Evolutionary conservation across 169 alveolate species (phyloP).

Genomic region (Eimeria nieschulzi): DNA sequence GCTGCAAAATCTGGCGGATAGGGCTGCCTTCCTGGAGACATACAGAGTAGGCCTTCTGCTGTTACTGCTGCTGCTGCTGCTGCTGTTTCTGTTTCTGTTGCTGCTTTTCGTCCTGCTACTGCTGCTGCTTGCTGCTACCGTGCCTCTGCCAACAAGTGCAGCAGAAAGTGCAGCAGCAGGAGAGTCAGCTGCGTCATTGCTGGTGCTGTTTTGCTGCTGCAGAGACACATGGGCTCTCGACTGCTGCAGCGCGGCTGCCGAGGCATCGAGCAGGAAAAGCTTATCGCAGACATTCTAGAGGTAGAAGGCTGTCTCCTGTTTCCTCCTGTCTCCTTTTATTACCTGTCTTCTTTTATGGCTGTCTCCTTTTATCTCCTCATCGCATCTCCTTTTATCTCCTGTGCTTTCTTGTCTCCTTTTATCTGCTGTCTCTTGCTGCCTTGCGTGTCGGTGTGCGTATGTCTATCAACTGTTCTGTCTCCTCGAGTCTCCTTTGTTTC

Average conservation of each 20-base stretch:
- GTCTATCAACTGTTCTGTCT: no score
- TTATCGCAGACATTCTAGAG: slow-evolving; percentile 7
- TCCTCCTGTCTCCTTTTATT: not conserved
- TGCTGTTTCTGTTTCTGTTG: not conserved
- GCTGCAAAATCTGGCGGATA: slow-evolving; percentile 36
- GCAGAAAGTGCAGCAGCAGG: slow-evolving; percentile 5
- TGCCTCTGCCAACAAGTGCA: not conserved
- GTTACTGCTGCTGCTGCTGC: slow-evolving; percentile 8
- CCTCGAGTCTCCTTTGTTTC: no score
- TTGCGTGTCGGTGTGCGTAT: no score
- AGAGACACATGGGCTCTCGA: slow-evolving; percentile 41
- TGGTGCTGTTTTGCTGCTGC: not conserved
- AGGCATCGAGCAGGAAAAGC: slow-evolving; percentile 14
- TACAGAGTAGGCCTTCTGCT: slow-evolving; percentile 17
- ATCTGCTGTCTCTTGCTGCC: no score
- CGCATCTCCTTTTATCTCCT: no score
- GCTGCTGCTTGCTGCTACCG: slow-evolving; percentile 6
- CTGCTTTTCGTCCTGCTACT: not conserved
- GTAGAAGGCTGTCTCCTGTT: not conserved
- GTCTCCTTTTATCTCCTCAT: no score
- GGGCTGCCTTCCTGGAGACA: slow-evolving; percentile 14
- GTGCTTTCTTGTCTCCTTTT: no score
- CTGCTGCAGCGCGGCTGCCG: slow-evolving; percentile 42
- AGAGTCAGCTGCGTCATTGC: not conserved
- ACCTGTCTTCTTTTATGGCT: not conserved